Percentiles rank a stretch among this genome's conserved stretches.
Evolutionary conservation across 1,139 yeast species (phyloP).

Genomic region (Protomyces macrosporus): DNA sequence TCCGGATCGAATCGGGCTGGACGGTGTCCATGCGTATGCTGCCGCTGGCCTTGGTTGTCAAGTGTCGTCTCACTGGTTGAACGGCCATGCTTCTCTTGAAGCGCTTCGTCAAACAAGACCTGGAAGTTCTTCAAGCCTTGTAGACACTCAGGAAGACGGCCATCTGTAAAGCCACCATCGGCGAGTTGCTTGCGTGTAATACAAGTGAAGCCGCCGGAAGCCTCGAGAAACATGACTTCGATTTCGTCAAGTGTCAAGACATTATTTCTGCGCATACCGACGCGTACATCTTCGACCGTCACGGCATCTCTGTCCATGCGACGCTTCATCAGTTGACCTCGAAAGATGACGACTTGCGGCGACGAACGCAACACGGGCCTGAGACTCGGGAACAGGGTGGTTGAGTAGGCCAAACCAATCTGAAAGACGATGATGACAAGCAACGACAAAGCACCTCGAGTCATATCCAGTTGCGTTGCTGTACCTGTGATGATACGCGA

Average conservation of each 20-base stretch:
- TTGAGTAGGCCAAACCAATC: background rate
- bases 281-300: background rate
- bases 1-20: background rate
- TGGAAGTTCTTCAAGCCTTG: background rate
- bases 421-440: background rate
- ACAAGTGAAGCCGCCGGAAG: background rate
- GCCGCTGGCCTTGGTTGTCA: background rate
- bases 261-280: background rate
- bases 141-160: background rate
- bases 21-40: background rate
- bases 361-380: background rate
- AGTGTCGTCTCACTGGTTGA: background rate
- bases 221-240: background rate
- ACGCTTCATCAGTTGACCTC: background rate
- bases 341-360: background rate
- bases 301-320: background rate
- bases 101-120: background rate
- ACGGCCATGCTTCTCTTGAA: background rate
- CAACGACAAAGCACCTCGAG: background rate
- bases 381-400: background rate
- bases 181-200: background rate
- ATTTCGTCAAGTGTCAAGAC: background rate
- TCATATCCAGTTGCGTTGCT: background rate
- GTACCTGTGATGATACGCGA: background rate
- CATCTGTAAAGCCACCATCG: background rate